These are phyloP conservation scores for Gynandropsis gynandra DNA, from an alignment of 345 rosid species.

Conservation along the genomic window DNA sequence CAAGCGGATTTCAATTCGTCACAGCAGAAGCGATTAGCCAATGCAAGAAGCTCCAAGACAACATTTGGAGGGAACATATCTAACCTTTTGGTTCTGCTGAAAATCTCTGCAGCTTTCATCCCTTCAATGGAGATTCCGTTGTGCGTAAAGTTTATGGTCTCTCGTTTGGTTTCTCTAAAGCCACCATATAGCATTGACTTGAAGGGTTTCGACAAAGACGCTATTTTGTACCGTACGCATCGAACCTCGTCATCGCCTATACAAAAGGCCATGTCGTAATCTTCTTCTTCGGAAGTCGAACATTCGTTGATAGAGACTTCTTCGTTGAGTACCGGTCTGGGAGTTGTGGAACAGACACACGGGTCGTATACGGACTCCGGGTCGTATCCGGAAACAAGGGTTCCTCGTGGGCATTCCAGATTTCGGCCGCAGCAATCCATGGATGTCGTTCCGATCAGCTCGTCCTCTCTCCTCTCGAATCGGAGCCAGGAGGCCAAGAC, in stretches of 20 bases:
- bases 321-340: slow-evolving; percentile 28
- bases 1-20: slow-evolving; percentile 76
- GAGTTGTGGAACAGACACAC: slow-evolving; percentile 48
- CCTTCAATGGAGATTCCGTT: slow-evolving; percentile 63
- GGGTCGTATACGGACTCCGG: slow-evolving; percentile 63
- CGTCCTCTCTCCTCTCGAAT: slow-evolving; percentile 93
- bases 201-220: slow-evolving; percentile 68
- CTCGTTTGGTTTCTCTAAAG: slow-evolving; percentile 59
- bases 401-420: slow-evolving; percentile 80
- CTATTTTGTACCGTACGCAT: slow-evolving; percentile 58
- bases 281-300: slow-evolving; percentile 65
- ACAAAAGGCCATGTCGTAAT: slow-evolving; percentile 64
- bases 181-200: slow-evolving; percentile 70
- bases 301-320: slow-evolving; percentile 47
- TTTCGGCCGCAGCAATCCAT: slow-evolving; percentile 86
- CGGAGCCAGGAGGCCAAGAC: slow-evolving; percentile 83
- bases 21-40: slow-evolving; percentile 79
- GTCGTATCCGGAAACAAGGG: slow-evolving; percentile 57
- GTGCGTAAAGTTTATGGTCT: slow-evolving; percentile 58
- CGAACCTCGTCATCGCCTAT: slow-evolving; percentile 71
- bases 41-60: slow-evolving; percentile 70
- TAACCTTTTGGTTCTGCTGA: slow-evolving; percentile 60
- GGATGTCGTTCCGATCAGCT: slow-evolving; percentile 56
- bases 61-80: slow-evolving; percentile 36
- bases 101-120: slow-evolving; percentile 62